Percentiles rank a stretch among this genome's conserved stretches.
Evolutionary conservation across 1,284 basidiomycete genomes (phyloP).

Genomic region (Heliocybe sulcata): DNA sequence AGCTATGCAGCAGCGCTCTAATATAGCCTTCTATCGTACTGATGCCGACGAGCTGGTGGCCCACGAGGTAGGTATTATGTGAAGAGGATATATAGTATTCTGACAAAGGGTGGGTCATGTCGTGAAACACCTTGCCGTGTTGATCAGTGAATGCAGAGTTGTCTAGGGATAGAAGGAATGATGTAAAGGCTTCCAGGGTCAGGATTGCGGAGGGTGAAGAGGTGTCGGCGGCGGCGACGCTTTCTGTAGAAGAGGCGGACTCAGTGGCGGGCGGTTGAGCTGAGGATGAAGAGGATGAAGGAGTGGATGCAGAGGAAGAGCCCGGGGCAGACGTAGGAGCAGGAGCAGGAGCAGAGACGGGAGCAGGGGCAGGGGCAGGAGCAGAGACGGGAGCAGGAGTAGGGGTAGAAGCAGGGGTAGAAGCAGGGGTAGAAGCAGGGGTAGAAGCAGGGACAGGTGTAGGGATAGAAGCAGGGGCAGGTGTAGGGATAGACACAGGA

Average conservation of each 20-base stretch:
- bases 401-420: conserved; percentile 14
- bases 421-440: no score
- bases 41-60: conserved; percentile 88
- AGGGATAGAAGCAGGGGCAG: no score
- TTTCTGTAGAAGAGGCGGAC: conserved; percentile 5
- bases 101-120: conserved; percentile 78
- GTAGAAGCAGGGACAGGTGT: no score
- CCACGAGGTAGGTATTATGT: conserved; percentile 97
- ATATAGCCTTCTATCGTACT: conserved; percentile 97
- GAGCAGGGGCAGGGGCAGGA: conserved; percentile 3
- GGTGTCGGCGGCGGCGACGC: conserved; percentile 18
- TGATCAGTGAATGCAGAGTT: conserved; percentile 51
- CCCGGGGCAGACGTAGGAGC: not conserved
- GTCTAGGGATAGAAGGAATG: conserved; percentile 69
- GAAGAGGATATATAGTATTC: conserved; percentile 94
- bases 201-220: conserved; percentile 24
- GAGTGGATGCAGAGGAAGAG: no score
- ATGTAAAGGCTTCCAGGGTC: conserved; percentile 58
- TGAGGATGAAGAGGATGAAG: conserved; percentile 7
- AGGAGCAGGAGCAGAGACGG: conserved; percentile 3
- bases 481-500: no score
- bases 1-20: conserved; percentile 84
- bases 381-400: conserved; percentile 9
- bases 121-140: conserved; percentile 37
- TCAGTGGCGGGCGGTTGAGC: conserved; percentile 7